phyloP scores from a whole-genome alignment of 2,329 filamentous ascomycete species.

The Verticillium dahliae region DNA sequence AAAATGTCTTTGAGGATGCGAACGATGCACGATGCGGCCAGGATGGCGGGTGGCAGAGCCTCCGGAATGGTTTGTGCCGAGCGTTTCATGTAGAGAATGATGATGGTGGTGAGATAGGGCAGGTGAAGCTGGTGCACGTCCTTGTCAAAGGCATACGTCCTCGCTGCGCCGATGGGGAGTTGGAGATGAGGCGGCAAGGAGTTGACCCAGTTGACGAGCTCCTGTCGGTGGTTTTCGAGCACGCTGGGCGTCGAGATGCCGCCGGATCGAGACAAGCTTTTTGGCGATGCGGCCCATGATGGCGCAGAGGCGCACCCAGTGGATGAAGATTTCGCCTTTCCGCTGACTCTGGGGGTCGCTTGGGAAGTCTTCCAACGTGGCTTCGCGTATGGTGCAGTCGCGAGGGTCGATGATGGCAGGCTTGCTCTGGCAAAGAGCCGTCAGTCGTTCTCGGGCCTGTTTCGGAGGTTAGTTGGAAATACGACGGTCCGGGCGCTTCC shows the following conservation, averaged over 20 bases:
- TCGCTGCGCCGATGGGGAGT: constrained; percentile 20
- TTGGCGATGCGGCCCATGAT: constrained; percentile 33
- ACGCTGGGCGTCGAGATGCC: neutral
- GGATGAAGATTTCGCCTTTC: constrained; percentile 31
- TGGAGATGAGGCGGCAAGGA: constrained; percentile 24
- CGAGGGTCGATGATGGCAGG: constrained; percentile 34
- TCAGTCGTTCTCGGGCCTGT: constrained; percentile 28
- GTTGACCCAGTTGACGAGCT: constrained; percentile 27
- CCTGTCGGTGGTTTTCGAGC: constrained; percentile 17
- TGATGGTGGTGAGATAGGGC: constrained; percentile 33
- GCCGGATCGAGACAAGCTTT: constrained; percentile 18
- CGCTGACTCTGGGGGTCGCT: constrained; percentile 19
- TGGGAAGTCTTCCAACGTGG: constrained; percentile 30
- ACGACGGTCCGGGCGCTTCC: neutral
- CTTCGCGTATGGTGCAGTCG: constrained; percentile 31
- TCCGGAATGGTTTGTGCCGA: constrained; percentile 27
- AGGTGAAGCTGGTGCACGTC: constrained; percentile 34
- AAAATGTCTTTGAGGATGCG: constrained; percentile 30
- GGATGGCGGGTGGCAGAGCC: constrained; percentile 25
- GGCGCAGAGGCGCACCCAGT: constrained; percentile 32
- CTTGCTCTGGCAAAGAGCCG: constrained; percentile 34
- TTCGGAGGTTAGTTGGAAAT: neutral
- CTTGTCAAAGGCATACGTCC: constrained; percentile 26
- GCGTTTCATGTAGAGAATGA: constrained; percentile 28
- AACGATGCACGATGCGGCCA: constrained; percentile 29